Evolutionary conservation across 345 rosid species (phyloP), one percentile per base, ranked within the genome.

Genomic region (Gossypium arboreum): DNA sequence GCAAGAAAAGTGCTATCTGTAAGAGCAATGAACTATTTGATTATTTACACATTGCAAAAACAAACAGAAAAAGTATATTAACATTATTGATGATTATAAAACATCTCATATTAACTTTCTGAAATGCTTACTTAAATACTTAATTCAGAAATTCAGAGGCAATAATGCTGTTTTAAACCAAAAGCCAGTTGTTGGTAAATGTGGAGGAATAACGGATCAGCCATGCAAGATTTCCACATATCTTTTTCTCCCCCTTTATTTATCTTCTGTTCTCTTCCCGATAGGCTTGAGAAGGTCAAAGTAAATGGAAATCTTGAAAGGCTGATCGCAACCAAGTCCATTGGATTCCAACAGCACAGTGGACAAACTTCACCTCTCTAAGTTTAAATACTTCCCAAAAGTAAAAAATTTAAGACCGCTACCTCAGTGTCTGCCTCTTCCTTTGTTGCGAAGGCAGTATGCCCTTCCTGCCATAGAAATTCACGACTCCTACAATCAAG

Each of bases 381-480:
- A 6, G 52, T 50, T 0, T 25, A 72, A 60, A 65, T 34, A 60
- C 41, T 41, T 41, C 16, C 47, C 72, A 68, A 71, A 78, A 58
- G 12, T 68, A 67, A 55, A 73, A 73, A 68, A 59, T 18, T 70
- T 15, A 74, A 68, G 54, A 12, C 44, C 18, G 55, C 54, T 77
- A 91, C 99, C 99, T 95, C 99, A 55, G 83, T 81, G 76, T 93
- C 97, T 64, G 99, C 97, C 85, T 95, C 97, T 68, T 79, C 84
- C 77, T 89, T 86, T 15, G 96, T 81, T 75, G 98, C 97, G 60
- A 91, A 95, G 71, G 97, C 98, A 83, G 99, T 90, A 82, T 95
- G 98, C 51, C 99, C 99, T 84, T 93, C 98, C 83, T 95, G 99
- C 99, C 97, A 95, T 24, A 95, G 96, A 79, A 95, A 95, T 75